Percentiles rank a stretch among this genome's conserved stretches.
These are phyloP conservation scores for Dimocarpus longan DNA, from an alignment of 345 rosid species.

Conservation along the genomic window DNA sequence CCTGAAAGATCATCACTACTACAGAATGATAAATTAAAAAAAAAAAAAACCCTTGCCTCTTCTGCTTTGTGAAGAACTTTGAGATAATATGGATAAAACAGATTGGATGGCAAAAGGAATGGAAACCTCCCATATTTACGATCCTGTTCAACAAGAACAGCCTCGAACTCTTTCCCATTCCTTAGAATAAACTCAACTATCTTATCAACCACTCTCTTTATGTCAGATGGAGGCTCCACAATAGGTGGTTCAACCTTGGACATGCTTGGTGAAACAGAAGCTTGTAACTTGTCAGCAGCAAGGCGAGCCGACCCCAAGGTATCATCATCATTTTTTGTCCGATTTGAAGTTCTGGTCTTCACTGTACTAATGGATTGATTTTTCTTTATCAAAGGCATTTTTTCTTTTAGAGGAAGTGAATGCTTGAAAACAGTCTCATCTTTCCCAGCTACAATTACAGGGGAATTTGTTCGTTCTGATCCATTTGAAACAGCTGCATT, in stretches of 20 bases:
- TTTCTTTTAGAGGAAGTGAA: conserved; percentile 47
- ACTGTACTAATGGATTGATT: conserved; percentile 48
- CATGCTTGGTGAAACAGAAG: conserved; percentile 31
- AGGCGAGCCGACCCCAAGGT: conserved; percentile 25
- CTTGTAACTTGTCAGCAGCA: conserved; percentile 38
- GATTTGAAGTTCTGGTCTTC: conserved; percentile 47
- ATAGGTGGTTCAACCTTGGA: conserved; percentile 51
- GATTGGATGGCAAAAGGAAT: conserved; percentile 70
- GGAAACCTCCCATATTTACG: conserved; percentile 80
- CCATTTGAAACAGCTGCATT: conserved; percentile 33
- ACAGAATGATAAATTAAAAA: conserved; percentile 2
- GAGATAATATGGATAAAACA: conserved; percentile 70
- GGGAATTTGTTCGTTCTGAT: conserved; percentile 39
- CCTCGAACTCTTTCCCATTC: conserved; percentile 86
- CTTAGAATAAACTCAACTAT: conserved; percentile 86
- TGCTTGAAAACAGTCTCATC: conserved; percentile 42
- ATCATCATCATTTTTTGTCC: conserved; percentile 46
- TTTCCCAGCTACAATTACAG: conserved; percentile 29
- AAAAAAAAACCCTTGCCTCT: conserved; percentile 48
- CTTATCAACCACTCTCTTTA: conserved; percentile 84
- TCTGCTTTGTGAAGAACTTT: conserved; percentile 67
- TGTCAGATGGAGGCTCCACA: conserved; percentile 83
- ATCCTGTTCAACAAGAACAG: conserved; percentile 85
- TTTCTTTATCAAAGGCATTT: conserved; percentile 46
- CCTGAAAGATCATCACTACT: background rate